Conservation (phyloP, 108 stramenopile genomes). For the Nannochloropsis gaditana region DNA sequence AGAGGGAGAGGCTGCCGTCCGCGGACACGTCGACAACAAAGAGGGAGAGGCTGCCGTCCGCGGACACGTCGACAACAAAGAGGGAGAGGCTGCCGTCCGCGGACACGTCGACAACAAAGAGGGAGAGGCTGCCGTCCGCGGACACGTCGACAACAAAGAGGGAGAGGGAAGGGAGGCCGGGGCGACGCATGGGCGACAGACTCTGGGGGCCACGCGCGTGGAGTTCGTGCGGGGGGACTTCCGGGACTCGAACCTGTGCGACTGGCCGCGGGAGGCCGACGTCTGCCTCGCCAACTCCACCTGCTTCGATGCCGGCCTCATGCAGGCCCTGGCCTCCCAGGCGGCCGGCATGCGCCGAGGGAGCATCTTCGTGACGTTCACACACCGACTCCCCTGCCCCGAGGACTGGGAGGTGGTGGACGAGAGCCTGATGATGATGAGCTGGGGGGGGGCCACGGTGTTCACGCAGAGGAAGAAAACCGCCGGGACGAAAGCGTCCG, state of each 20-base stretch:
- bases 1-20: too few species aligned
- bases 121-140: not conserved
- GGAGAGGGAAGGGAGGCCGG: constrained; percentile 8
- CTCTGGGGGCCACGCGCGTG: not conserved
- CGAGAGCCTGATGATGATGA: not conserved
- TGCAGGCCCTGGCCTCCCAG: not conserved
- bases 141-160: not conserved
- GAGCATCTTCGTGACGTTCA: constrained; percentile 1
- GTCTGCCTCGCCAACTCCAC: not conserved
- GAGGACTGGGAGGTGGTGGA: constrained; percentile 11
- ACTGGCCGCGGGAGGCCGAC: constrained; percentile 15
- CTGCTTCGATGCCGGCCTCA: not conserved
- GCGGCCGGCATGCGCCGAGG: not conserved
- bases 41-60: not conserved
- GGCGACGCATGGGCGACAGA: not conserved
- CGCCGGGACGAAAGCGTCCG: not conserved
- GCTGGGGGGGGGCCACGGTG: not conserved
- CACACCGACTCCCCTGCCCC: not conserved
- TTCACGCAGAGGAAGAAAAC: constrained; percentile 13
- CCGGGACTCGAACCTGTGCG: constrained; percentile 6
- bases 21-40: not conserved
- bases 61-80: not conserved
- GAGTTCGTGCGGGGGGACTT: constrained; percentile 9
- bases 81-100: not conserved
- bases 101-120: not conserved